Evolutionary conservation across 2,329 filamentous ascomycete species (phyloP).

Genomic region (Plenodomus tracheiphilus): DNA sequence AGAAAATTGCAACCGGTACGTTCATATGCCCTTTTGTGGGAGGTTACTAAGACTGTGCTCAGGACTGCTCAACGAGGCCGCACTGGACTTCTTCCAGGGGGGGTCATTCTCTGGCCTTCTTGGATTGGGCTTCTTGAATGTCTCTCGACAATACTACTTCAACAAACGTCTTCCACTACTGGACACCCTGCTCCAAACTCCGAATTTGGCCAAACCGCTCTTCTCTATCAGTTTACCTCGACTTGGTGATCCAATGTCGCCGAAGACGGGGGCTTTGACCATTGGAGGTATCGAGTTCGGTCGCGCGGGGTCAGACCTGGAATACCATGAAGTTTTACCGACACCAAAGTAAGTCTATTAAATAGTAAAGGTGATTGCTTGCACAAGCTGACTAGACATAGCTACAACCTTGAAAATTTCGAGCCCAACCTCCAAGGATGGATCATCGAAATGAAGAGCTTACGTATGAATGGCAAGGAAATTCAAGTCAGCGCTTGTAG

Average conservation of each 20-base stretch:
- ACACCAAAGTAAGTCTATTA: neutral
- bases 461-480: too few relatives aligned
- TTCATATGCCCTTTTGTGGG: too few relatives aligned
- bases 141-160: neutral
- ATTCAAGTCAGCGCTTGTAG: too few relatives aligned
- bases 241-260: neutral
- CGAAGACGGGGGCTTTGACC: neutral
- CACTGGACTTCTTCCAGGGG: neutral
- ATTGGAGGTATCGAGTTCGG: neutral
- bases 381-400: neutral
- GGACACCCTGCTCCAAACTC: neutral
- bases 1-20: too few relatives aligned
- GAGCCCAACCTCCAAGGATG: neutral
- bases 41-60: neutral
- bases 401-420: neutral
- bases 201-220: neutral
- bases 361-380: neutral
- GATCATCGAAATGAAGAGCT: too few relatives aligned
- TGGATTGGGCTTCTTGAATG: neutral
- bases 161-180: neutral
- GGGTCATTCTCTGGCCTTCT: conserved; percentile 1
- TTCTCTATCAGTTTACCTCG: neutral
- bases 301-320: neutral
- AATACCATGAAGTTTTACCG: neutral
- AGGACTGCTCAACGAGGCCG: neutral